phyloP scores from a whole-genome alignment of 2,329 filamentous ascomycete genomes.

The Septoria petroselini region DNA sequence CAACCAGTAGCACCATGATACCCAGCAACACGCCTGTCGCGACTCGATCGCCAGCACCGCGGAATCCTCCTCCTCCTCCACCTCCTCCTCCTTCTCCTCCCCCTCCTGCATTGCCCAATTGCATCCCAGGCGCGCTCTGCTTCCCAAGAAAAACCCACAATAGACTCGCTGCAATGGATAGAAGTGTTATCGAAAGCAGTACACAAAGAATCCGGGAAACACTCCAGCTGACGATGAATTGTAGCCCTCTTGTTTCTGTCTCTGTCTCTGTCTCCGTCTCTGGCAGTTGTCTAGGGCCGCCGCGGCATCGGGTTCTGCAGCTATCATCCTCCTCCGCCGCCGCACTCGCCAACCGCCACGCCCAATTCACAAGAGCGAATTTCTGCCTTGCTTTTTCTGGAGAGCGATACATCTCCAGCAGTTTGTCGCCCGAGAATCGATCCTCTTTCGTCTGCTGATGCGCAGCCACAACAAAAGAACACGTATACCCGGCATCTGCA shows the following conservation, averaged over 20 bases:
- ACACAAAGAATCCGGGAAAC: constrained; percentile 32
- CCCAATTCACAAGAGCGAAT: constrained; percentile 48
- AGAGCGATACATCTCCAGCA: constrained; percentile 38
- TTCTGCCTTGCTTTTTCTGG: constrained; percentile 38
- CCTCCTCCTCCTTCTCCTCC: no score
- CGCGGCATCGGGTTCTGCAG: neutral
- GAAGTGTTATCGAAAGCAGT: constrained; percentile 31
- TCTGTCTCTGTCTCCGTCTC: no score
- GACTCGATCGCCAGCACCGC: constrained; percentile 38
- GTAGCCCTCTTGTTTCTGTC: constrained; percentile 39
- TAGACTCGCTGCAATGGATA: constrained; percentile 34
- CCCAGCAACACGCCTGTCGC: constrained; percentile 37
- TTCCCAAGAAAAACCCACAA: constrained; percentile 40
- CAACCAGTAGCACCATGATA: constrained; percentile 37
- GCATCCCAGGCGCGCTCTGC: constrained; percentile 22
- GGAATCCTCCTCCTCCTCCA: constrained; percentile 31
- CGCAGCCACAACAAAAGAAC: constrained; percentile 35
- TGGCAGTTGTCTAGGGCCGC: no score
- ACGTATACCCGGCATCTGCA: constrained; percentile 30
- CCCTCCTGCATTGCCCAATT: no score
- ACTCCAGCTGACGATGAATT: constrained; percentile 40
- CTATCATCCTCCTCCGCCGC: constrained; percentile 8
- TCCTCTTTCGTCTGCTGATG: constrained; percentile 34
- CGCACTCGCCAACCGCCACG: constrained; percentile 33
- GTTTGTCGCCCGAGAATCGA: constrained; percentile 42